A percentile compares a stretch with the other conserved stretches of the same genome.
phyloP scores from a whole-genome alignment of 805 yeast genomes.

The Wickerhamomyces bisporus region DNA sequence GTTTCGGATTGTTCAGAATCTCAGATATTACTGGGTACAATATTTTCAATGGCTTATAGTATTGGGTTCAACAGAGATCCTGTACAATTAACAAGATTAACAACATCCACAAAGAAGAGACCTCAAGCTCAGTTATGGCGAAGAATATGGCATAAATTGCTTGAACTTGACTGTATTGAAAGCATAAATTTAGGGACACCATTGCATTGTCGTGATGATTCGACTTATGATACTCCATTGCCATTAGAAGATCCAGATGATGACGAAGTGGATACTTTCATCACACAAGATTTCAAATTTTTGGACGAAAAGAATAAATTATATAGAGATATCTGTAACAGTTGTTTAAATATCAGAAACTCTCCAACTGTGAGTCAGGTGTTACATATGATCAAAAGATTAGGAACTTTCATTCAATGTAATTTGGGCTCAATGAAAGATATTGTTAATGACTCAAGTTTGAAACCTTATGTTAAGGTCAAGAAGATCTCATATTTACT shows the following conservation, averaged over 20 bases:
- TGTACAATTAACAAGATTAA: constrained; percentile 15
- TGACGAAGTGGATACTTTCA: constrained; percentile 32
- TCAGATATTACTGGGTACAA: constrained; percentile 40
- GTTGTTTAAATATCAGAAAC: constrained; percentile 29
- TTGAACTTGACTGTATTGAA: constrained; percentile 20
- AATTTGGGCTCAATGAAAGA: constrained; percentile 24
- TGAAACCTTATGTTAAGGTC: constrained; percentile 14
- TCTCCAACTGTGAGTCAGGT: constrained; percentile 31
- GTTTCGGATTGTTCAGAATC: constrained; percentile 45
- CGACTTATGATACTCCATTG: constrained; percentile 17
- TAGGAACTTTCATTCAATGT: constrained; percentile 29
- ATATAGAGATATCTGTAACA: constrained; percentile 26
- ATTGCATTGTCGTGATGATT: constrained; percentile 15
- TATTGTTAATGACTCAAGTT: constrained; percentile 8
- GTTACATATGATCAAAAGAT: constrained; percentile 24
- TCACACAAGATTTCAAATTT: constrained; percentile 28
- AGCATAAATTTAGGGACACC: constrained; percentile 11
- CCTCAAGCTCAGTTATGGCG: constrained; percentile 20
- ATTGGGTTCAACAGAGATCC: constrained; percentile 59
- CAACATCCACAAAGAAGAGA: constrained; percentile 7
- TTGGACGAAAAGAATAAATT: constrained; percentile 27
- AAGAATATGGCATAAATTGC: constrained; percentile 20
- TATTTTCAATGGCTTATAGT: constrained; percentile 49
- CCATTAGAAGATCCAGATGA: constrained; percentile 31
- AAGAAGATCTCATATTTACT: constrained; percentile 20